Conservation (phyloP, 2,329 filamentous ascomycete genomes). For the Colletotrichum cereale region DNA sequence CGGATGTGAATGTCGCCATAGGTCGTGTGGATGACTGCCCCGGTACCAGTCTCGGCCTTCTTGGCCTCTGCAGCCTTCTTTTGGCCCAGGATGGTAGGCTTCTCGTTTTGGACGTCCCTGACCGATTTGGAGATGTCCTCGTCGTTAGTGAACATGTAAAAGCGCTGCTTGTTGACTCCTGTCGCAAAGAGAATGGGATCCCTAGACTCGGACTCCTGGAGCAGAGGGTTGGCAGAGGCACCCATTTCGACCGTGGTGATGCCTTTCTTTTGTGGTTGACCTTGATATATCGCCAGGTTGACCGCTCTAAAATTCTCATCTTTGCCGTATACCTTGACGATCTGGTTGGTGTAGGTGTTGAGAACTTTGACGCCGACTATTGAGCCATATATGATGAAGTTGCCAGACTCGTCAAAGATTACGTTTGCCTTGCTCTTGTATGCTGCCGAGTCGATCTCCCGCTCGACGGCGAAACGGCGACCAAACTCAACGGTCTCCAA, state of each 20-base stretch:
- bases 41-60: slow-evolving; percentile 78
- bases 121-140: slow-evolving; percentile 84
- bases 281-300: slow-evolving; percentile 90
- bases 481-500: slow-evolving; percentile 94
- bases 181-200: slow-evolving; percentile 92
- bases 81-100: slow-evolving; percentile 75
- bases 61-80: slow-evolving; percentile 71
- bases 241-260: slow-evolving; percentile 97
- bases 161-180: slow-evolving; percentile 87
- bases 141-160: slow-evolving; percentile 98
- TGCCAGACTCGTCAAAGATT: slow-evolving; percentile 93
- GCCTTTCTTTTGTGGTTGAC: slow-evolving; percentile 93
- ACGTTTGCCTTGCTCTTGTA: slow-evolving; percentile 83
- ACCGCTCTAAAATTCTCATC: slow-evolving; percentile 90
- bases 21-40: slow-evolving; percentile 90
- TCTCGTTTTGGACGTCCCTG: slow-evolving; percentile 95
- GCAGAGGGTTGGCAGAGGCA: slow-evolving; percentile 89
- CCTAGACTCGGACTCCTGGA: slow-evolving; percentile 90
- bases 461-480: slow-evolving; percentile 85
- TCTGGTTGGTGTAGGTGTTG: slow-evolving; percentile 93
- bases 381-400: slow-evolving; percentile 95
- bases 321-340: slow-evolving; percentile 89
- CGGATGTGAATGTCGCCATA: slow-evolving; percentile 95
- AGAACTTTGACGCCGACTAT: slow-evolving; percentile 94
- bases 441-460: slow-evolving; percentile 80